These are phyloP conservation scores for Aspergillus latus DNA, from an alignment of 2,329 filamentous ascomycete species.

Conservation along the genomic window DNA sequence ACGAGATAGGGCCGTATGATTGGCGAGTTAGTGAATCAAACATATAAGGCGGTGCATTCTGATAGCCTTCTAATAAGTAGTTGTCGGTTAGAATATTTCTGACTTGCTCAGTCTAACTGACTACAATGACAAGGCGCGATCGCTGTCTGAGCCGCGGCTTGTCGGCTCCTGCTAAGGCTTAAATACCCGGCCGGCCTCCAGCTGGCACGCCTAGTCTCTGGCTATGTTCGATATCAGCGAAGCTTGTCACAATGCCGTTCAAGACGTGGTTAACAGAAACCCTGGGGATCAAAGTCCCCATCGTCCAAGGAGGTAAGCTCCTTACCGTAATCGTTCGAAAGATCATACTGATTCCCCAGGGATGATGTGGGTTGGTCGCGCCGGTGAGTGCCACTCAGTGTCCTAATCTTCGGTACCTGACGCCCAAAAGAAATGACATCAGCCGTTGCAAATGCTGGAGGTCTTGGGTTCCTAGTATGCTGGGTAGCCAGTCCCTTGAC, in stretches of 20 bases:
- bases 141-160: slow-evolving; percentile 5
- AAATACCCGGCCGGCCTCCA: not conserved
- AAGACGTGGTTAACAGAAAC: slow-evolving; percentile 15
- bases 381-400: not conserved
- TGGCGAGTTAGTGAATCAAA: not conserved
- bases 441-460: slow-evolving; percentile 9
- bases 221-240: too few relatives aligned
- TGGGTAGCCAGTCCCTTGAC: not conserved
- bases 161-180: slow-evolving; percentile 2
- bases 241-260: slow-evolving; percentile 6
- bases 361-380: slow-evolving; percentile 14
- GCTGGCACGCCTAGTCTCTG: not conserved
- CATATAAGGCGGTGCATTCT: too few relatives aligned
- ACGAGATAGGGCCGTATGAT: not conserved
- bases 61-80: too few relatives aligned
- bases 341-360: not conserved
- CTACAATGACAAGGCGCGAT: not conserved
- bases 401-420: not conserved
- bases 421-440: slow-evolving; percentile 7
- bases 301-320: slow-evolving; percentile 13
- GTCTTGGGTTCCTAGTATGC: slow-evolving; percentile 11
- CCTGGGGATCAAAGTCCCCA: slow-evolving; percentile 10
- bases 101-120: not conserved
- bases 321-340: not conserved
- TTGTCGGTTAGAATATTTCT: too few relatives aligned